Percentiles rank a stretch among this genome's conserved stretches.
Conservation (phyloP, 495 filamentous ascomycete species). For the Massariosphaeria phaeospora region DNA sequence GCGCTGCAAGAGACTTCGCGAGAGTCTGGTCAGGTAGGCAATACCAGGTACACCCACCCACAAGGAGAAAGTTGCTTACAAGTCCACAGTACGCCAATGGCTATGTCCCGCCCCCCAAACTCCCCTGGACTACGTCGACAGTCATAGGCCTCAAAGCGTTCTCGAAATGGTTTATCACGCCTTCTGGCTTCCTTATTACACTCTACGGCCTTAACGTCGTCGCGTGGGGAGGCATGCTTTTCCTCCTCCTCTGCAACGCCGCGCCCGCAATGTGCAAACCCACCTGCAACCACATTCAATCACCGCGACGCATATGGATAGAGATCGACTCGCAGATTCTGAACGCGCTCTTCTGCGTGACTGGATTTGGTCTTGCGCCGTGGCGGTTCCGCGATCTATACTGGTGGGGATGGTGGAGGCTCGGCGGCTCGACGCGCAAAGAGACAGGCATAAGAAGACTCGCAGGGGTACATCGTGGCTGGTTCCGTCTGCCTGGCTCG, state of each 20-base stretch:
- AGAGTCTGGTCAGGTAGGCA: background rate
- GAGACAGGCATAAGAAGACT: slow-evolving; percentile 54
- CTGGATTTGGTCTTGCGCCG: slow-evolving; percentile 75
- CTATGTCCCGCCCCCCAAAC: slow-evolving; percentile 66
- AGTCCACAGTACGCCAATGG: slow-evolving; percentile 49
- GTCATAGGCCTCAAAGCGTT: slow-evolving; percentile 52
- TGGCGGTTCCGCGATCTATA: slow-evolving; percentile 82
- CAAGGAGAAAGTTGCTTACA: slow-evolving; percentile 2
- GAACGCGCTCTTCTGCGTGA: slow-evolving; percentile 83
- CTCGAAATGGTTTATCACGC: slow-evolving; percentile 59
- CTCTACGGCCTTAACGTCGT: slow-evolving; percentile 76
- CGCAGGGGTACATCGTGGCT: slow-evolving; percentile 61
- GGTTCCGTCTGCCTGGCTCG: slow-evolving; percentile 64
- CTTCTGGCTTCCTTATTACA: slow-evolving; percentile 65
- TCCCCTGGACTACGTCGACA: slow-evolving; percentile 51
- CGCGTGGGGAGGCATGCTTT: slow-evolving; percentile 88
- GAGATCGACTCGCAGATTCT: slow-evolving; percentile 81
- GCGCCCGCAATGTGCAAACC: slow-evolving; percentile 74
- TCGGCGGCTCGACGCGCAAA: slow-evolving; percentile 42
- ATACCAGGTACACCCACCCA: too few species aligned
- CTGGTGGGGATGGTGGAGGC: slow-evolving; percentile 59
- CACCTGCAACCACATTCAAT: slow-evolving; percentile 66
- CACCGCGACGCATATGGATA: slow-evolving; percentile 71
- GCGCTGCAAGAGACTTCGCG: background rate
- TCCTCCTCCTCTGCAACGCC: slow-evolving; percentile 72